A percentile compares a stretch with the other conserved stretches of the same genome.
These are phyloP conservation scores for Hibiscus syriacus DNA, from an alignment of 345 rosid genomes.

Conservation along the genomic window DNA sequence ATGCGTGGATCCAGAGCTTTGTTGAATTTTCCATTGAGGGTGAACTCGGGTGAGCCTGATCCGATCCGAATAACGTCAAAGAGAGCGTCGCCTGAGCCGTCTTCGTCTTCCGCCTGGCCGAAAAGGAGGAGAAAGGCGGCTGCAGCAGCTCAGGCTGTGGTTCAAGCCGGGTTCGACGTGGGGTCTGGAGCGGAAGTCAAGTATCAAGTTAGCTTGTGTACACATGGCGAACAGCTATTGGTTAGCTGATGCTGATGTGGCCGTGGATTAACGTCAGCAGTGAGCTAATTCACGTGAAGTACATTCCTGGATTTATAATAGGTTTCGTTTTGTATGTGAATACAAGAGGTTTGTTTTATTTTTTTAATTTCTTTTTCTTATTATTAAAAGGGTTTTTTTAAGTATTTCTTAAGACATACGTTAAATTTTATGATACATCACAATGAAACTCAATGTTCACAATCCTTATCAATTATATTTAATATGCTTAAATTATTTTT, in stretches of 20 bases:
- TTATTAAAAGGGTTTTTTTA: no score
- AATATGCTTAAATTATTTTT: no score
- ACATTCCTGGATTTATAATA: not conserved
- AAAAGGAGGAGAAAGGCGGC: constrained; percentile 49
- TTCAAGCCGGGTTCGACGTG: constrained; percentile 20
- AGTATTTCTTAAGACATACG: no score
- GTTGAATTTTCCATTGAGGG: no score
- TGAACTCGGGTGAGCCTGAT: constrained; percentile 92
- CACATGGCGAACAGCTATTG: constrained; percentile 32
- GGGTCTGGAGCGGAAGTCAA: constrained; percentile 7
- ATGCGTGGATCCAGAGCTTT: constrained; percentile 98
- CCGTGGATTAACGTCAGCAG: not conserved
- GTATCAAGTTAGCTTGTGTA: constrained; percentile 23
- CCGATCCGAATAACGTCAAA: constrained; percentile 88
- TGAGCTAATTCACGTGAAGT: not conserved
- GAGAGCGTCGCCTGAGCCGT: constrained; percentile 50
- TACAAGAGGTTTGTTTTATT: no score
- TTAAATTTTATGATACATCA: no score
- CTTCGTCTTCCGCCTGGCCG: constrained; percentile 39
- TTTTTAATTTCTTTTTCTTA: no score
- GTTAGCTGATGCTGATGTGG: constrained; percentile 17
- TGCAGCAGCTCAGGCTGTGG: constrained; percentile 13
- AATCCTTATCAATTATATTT: no score
- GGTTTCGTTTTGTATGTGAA: no score
- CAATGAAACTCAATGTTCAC: no score